Conservation (phyloP, 225 moss, liverwort and hornwort genomes). For the Polytrichum commune region DNA sequence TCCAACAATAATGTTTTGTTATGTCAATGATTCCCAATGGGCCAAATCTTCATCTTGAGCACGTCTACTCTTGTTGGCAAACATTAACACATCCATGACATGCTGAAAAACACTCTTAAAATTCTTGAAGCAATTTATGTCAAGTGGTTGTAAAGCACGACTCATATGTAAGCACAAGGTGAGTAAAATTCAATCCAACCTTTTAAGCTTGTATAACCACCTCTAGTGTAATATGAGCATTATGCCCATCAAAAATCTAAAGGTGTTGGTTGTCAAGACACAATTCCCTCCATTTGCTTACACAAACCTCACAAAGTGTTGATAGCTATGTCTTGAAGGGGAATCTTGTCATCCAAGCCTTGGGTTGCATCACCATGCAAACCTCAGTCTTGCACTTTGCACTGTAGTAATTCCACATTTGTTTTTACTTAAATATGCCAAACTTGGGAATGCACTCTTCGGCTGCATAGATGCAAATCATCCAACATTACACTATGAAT, state of each 20-base stretch:
- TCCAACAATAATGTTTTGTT: not conserved
- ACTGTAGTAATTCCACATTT: not conserved
- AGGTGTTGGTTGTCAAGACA: not conserved
- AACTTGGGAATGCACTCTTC: not conserved
- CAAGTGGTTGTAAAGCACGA: not conserved
- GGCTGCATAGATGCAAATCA: not conserved
- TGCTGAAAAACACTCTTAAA: not conserved
- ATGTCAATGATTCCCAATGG: not conserved
- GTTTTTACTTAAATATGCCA: not conserved
- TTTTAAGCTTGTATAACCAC: not conserved
- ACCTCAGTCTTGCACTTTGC: not conserved
- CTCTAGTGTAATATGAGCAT: not conserved
- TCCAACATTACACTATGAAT: not conserved
- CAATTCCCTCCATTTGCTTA: not conserved
- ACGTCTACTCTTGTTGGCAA: not conserved
- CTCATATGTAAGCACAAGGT: not conserved
- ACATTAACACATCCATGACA: not conserved
- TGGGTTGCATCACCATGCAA: not conserved
- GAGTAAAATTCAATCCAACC: not conserved
- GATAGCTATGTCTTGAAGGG: not conserved
- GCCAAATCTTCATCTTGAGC: not conserved
- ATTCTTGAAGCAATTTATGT: not conserved
- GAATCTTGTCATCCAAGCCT: not conserved
- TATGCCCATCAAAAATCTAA: not conserved
- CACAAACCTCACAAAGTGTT: not conserved